Conservation (phyloP, 768 basidiomycete species). For the Candolleomyces efflorescens region DNA sequence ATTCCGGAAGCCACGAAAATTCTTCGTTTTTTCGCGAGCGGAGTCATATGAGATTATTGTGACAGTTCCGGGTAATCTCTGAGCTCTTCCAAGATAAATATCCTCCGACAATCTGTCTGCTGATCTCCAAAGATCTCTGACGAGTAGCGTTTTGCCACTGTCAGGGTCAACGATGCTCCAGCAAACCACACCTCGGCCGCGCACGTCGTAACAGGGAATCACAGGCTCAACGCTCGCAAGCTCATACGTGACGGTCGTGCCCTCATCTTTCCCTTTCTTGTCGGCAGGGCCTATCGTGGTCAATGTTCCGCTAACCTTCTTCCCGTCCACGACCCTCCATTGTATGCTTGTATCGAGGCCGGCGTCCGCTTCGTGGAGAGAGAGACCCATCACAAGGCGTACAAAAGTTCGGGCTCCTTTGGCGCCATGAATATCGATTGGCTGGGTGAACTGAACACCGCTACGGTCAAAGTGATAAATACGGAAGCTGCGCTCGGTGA, state of each 20-base stretch:
- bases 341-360: background rate
- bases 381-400: background rate
- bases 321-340: background rate
- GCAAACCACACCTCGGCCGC: background rate
- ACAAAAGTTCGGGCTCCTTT: background rate
- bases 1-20: background rate
- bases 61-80: background rate
- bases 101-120: background rate
- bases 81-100: background rate
- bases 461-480: constrained; percentile 1
- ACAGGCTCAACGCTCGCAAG: background rate
- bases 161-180: background rate
- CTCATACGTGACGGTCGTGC: background rate
- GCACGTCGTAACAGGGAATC: background rate
- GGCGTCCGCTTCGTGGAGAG: background rate
- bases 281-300: no score
- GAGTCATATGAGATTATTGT: background rate
- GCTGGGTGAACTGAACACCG: background rate
- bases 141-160: background rate
- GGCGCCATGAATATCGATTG: background rate
- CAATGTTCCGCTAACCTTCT: background rate
- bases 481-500: background rate
- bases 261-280: no score
- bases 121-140: background rate
- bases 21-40: background rate